Conservation (phyloP, 1,139 yeast species). For the Diutina neorugosa region DNA sequence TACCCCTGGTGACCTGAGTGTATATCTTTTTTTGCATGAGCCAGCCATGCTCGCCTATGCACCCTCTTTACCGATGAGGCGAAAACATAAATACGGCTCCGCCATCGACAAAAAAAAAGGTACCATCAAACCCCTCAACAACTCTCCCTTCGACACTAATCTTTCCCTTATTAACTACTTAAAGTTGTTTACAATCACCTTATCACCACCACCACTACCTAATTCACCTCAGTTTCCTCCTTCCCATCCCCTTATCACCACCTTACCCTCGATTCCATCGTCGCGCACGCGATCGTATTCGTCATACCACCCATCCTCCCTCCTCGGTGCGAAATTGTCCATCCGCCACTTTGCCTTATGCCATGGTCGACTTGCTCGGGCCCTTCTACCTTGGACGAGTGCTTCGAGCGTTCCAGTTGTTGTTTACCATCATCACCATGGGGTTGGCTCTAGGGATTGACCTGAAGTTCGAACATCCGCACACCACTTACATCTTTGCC, state of each 20-base stretch:
- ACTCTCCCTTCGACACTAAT: no score
- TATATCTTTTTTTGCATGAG: no score
- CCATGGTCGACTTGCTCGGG: neutral
- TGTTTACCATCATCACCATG: conserved; percentile 1
- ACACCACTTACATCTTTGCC: neutral
- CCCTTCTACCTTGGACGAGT: neutral
- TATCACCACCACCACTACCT: no score
- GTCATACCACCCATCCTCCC: neutral
- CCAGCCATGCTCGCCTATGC: neutral
- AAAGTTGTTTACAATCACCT: no score
- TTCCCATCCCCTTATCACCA: neutral
- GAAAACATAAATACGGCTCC: neutral
- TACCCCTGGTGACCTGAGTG: no score
- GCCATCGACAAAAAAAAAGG: neutral
- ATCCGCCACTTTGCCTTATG: neutral
- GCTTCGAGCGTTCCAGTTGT: neutral
- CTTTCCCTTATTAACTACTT: no score
- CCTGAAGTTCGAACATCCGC: neutral
- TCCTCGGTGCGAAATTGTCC: neutral
- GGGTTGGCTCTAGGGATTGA: conserved; percentile 1
- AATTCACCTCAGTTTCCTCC: neutral
- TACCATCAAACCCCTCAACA: neutral
- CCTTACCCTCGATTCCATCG: neutral
- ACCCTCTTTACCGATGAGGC: neutral
- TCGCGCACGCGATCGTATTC: neutral